These are phyloP conservation scores for Cyclotella atomus DNA, from an alignment of 108 stramenopile genomes.

Conservation along the genomic window DNA sequence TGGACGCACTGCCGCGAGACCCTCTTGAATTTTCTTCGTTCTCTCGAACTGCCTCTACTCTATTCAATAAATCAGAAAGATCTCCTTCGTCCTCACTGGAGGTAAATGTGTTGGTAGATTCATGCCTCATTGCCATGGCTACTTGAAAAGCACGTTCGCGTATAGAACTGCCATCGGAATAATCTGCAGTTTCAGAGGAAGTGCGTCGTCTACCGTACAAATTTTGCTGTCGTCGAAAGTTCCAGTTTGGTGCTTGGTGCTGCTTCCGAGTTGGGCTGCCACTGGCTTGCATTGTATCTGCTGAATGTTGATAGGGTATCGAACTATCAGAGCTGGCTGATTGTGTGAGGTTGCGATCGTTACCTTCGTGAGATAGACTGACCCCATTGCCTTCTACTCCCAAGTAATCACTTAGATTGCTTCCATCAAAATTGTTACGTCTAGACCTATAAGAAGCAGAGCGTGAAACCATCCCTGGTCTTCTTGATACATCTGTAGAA, in stretches of 20 bases:
- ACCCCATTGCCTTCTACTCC: constrained; percentile 3
- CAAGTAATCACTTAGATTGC: neutral
- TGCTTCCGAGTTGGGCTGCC: neutral
- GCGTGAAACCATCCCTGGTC: neutral
- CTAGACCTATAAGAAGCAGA: neutral
- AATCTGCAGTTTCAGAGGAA: neutral
- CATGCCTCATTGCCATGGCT: constrained; percentile 34
- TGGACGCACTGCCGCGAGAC: constrained; percentile 14
- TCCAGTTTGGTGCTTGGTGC: too few relatives aligned
- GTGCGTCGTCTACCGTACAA: neutral
- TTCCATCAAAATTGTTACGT: neutral
- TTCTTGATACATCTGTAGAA: neutral
- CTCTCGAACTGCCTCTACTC: constrained; percentile 26
- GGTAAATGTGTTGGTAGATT: neutral
- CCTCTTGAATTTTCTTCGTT: constrained; percentile 28
- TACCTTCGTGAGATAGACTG: neutral
- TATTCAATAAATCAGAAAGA: constrained; percentile 15
- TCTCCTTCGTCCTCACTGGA: neutral
- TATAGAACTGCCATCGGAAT: neutral
- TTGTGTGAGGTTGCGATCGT: neutral
- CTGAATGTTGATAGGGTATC: neutral
- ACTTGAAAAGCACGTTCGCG: constrained; percentile 28
- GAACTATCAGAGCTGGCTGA: constrained; percentile 1
- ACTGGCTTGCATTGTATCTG: neutral
- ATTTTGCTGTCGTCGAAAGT: neutral